These are phyloP conservation scores for Metarhizium rileyi DNA, from an alignment of 2,329 filamentous ascomycete species.

Conservation along the genomic window DNA sequence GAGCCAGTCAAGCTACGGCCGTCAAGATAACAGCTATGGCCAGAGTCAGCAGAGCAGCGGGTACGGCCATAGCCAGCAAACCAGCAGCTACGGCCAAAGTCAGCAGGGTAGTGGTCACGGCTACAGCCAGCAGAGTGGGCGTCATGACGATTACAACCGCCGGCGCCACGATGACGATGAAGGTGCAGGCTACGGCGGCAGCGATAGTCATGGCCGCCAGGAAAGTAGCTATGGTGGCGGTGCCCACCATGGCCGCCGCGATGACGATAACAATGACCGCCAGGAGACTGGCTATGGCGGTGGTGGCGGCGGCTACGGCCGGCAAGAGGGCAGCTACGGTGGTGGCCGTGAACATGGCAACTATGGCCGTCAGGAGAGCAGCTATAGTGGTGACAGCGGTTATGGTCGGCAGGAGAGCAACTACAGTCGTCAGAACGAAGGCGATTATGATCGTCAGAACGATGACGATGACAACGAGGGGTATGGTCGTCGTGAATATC, in stretches of 20 bases:
- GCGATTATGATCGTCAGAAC: constrained; percentile 7
- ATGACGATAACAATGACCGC: too few relatives aligned
- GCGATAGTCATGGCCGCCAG: too few relatives aligned
- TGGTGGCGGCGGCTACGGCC: too few relatives aligned
- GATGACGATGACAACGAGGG: constrained; percentile 14
- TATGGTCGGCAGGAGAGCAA: constrained; percentile 16
- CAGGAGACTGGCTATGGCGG: constrained; percentile 15
- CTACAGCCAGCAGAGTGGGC: constrained; percentile 24
- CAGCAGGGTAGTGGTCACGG: constrained; percentile 31
- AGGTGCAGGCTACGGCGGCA: constrained; percentile 4
- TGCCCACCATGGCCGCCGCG: constrained; percentile 9
- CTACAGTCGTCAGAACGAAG: constrained; percentile 10
- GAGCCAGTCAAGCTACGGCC: constrained; percentile 52
- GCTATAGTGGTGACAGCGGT: constrained; percentile 12
- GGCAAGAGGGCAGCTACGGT: constrained; percentile 8
- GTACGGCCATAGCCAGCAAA: constrained; percentile 26
- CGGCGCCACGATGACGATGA: constrained; percentile 18
- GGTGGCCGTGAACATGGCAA: constrained; percentile 16
- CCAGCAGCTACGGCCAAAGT: constrained; percentile 46
- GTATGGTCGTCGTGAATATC: constrained; percentile 7
- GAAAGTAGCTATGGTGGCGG: constrained; percentile 3
- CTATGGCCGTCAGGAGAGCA: constrained; percentile 14
- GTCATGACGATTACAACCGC: background rate
- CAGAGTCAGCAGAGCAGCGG: constrained; percentile 50
- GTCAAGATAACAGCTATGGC: constrained; percentile 45